A percentile compares a stretch with the other conserved stretches of the same genome.
These are phyloP conservation scores for Isoetes taiwanensis DNA, from an alignment of 75 land plant species.

Conservation along the genomic window DNA sequence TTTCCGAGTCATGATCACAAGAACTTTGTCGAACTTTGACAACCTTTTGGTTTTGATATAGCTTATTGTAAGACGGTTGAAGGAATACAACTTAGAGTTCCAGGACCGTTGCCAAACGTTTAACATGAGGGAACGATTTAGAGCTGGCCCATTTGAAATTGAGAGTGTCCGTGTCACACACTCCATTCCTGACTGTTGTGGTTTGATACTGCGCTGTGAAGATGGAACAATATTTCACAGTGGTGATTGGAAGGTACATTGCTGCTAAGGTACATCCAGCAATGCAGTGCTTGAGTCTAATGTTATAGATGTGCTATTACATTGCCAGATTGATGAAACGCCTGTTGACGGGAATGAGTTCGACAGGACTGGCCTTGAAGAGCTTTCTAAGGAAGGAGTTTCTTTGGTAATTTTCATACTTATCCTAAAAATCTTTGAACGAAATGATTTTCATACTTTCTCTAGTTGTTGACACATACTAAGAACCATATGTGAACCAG, in stretches of 20 bases:
- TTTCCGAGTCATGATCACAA: too few species aligned
- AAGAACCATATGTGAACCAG: not conserved
- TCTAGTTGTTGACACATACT: not conserved
- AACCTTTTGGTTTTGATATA: constrained; percentile 14
- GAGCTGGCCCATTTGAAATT: constrained; percentile 91
- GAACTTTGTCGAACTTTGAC: too few species aligned
- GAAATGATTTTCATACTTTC: not conserved
- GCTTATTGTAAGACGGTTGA: constrained; percentile 81
- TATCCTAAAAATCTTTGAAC: not conserved
- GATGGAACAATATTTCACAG: constrained; percentile 99
- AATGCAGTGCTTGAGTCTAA: too few species aligned
- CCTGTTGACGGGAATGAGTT: constrained; percentile 84
- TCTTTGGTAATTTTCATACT: constrained; percentile 50
- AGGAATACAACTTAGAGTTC: constrained; percentile 68
- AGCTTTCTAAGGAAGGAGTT: constrained; percentile 96
- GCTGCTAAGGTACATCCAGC: too few species aligned
- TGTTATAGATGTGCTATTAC: too few species aligned
- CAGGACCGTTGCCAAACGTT: constrained; percentile 71
- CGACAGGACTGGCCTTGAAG: constrained; percentile 72
- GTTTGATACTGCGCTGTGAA: constrained; percentile 76
- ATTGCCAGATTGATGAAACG: constrained; percentile 95
- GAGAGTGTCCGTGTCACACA: constrained; percentile 94
- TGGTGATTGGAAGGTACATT: constrained; percentile 96
- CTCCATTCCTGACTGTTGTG: constrained; percentile 98
- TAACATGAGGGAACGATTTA: constrained; percentile 52